phyloP scores from a whole-genome alignment of 352 stramenopile species.

The Globisporangium middletonii region DNA sequence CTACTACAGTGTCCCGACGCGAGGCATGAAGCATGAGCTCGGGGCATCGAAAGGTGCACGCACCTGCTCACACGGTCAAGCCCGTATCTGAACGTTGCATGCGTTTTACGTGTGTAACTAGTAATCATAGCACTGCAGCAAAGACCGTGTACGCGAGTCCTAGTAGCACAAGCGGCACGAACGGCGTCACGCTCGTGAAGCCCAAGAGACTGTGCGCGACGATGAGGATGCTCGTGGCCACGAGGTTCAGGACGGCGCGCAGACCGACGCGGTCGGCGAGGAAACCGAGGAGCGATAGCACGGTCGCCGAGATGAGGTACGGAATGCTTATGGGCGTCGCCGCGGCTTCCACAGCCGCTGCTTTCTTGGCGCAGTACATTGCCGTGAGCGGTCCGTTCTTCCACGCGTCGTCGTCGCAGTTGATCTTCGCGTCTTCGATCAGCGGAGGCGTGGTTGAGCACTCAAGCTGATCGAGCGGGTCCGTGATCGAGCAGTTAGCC shows the following conservation, averaged over 20 bases:
- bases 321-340: conserved; percentile 90
- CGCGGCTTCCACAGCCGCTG: conserved; percentile 50
- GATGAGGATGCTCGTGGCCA: conserved; percentile 74
- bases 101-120: too few species aligned
- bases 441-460: conserved; percentile 50
- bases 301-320: conserved; percentile 88
- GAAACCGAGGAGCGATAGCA: conserved; percentile 88
- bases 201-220: conserved; percentile 83
- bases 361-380: conserved; percentile 59
- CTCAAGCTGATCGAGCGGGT: conserved; percentile 49
- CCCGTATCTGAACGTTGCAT: too few species aligned
- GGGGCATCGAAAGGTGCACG: too few species aligned
- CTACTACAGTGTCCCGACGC: too few species aligned
- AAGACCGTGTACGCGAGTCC: conserved; percentile 81
- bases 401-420: conserved; percentile 76
- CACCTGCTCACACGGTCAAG: too few species aligned
- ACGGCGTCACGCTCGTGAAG: conserved; percentile 30
- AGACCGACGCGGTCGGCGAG: conserved; percentile 88
- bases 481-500: conserved; percentile 64
- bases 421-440: conserved; percentile 68
- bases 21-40: too few species aligned
- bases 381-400: conserved; percentile 51
- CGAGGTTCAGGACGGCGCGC: conserved; percentile 71
- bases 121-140: conserved; percentile 35
- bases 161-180: conserved; percentile 62